These are phyloP conservation scores for Fusarium nelsonii DNA, from an alignment of 2,329 filamentous ascomycete genomes.

Conservation along the genomic window DNA sequence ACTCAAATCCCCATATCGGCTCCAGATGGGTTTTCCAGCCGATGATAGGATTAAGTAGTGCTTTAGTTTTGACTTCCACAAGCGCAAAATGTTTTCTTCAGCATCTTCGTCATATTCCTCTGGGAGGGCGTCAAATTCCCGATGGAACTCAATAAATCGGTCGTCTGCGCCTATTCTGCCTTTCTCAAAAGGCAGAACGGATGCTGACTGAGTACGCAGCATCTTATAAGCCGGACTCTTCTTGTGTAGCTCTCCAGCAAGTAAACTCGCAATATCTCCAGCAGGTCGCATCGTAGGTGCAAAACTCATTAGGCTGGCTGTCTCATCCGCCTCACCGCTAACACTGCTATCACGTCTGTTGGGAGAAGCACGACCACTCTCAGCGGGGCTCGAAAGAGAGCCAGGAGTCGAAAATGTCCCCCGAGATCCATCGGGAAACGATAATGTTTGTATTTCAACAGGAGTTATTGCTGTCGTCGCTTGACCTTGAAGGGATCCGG, in stretches of 20 bases:
- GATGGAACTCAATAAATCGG: constrained; percentile 74
- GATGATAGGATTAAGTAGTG: constrained; percentile 97
- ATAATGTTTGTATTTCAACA: constrained; percentile 82
- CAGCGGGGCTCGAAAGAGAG: constrained; percentile 54
- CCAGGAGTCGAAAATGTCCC: constrained; percentile 68
- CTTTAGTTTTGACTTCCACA: constrained; percentile 94
- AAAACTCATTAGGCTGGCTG: constrained; percentile 74
- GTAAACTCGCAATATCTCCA: constrained; percentile 84
- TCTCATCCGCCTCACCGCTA: constrained; percentile 69
- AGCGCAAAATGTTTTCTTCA: constrained; percentile 70
- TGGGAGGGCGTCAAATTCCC: constrained; percentile 83
- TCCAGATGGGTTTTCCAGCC: constrained; percentile 97
- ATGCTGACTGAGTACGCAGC: constrained; percentile 71
- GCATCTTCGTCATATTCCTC: constrained; percentile 60
- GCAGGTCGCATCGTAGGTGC: constrained; percentile 71
- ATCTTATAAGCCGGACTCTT: constrained; percentile 77
- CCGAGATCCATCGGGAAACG: constrained; percentile 76
- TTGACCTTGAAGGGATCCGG: constrained; percentile 66
- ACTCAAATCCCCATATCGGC: constrained; percentile 89
- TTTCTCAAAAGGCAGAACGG: constrained; percentile 71
- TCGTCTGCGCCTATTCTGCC: constrained; percentile 60
- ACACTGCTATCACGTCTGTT: constrained; percentile 49
- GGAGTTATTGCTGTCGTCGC: constrained; percentile 89
- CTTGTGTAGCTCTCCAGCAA: constrained; percentile 76
- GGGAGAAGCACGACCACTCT: constrained; percentile 58